Base-by-base conservation (phyloP, 768 basidiomycete species). In the Rhodosporidiobolus sp. region DNA sequence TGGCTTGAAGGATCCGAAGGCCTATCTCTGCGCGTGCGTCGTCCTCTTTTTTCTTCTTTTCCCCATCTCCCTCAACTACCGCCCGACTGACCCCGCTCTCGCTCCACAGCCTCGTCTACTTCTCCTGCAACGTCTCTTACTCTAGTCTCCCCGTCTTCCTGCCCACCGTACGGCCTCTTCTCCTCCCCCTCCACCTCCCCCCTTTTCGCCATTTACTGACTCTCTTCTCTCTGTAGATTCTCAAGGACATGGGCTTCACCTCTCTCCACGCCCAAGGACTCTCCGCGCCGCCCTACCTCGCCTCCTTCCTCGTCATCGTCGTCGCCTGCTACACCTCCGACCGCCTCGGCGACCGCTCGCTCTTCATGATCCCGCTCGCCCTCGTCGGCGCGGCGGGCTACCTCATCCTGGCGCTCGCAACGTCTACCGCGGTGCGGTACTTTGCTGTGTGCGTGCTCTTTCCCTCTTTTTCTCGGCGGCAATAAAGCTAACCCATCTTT, bases 181-280 rank as follows among this genome's bases (percentile, higher is more conserved):
- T n/a, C n/a, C n/a, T n/a, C n/a, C n/a, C n/a, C n/a, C n/a, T 24
- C 20, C 30, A 3, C 3, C 7, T 35, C 28, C 20, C 22, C 32
- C 9, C 43, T 3, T 26, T n/a, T 48, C 2, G 45, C 17, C 28
- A 30, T 7, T 8, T 32, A 4, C 26, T 52, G 26, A 52, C 50
- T 35, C 16, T n/a, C 34, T 16, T n/a, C 20, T 28, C 14, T 3
- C 17, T 4, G 30, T 19, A 56, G 54, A 66, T 66, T 46, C 50
- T 68, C 12, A 32, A 38, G 22, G 69, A 70, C 26, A 70, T 70
- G 69, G 69, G 69, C 17, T 70, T 60, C 69, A 53, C 63, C 50
- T 65, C 63, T 12, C 35, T 70, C 53, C 59, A 53, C n/a, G 63
- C 69, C 0, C 69, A 70, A 50, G 69, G 69, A 3, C 63, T 70